Conservation (phyloP, 148 eudicot genomes). For the Camellia granthamiana region DNA sequence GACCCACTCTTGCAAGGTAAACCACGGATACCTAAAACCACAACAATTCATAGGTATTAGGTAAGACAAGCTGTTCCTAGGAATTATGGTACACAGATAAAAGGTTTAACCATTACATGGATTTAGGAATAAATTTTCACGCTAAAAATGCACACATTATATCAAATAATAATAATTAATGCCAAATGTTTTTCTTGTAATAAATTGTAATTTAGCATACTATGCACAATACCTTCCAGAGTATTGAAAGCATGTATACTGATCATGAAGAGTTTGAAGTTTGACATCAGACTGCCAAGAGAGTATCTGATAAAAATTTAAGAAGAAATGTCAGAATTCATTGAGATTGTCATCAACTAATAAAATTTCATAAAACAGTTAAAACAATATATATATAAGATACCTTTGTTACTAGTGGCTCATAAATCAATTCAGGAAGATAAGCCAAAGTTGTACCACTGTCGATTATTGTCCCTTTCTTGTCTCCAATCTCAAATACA, state of each 20-base stretch:
- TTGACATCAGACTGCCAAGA: conserved; percentile 68
- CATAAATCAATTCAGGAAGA: conserved; percentile 70
- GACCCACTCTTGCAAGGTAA: no score
- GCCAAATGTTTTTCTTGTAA: background rate
- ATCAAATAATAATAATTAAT: background rate
- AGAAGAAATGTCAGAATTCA: conserved; percentile 18
- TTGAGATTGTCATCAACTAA: background rate
- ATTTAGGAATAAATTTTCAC: background rate
- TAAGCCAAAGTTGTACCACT: conserved; percentile 93
- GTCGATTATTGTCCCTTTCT: conserved; percentile 75
- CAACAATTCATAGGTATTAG: no score
- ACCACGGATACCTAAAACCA: no score
- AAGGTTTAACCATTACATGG: no score
- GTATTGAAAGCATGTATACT: conserved; percentile 80
- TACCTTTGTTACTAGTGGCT: conserved; percentile 72
- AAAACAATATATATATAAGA: background rate
- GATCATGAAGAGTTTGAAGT: conserved; percentile 67
- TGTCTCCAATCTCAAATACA: conserved; percentile 51
- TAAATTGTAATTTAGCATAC: conserved; percentile 3
- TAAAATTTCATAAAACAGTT: background rate
- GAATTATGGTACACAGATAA: no score
- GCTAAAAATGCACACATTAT: background rate
- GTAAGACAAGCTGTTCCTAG: no score
- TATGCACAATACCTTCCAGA: conserved; percentile 54
- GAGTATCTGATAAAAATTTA: conserved; percentile 53